Evolutionary conservation across 345 rosid species (phyloP).

Genomic region (Sonneratia alba): DNA sequence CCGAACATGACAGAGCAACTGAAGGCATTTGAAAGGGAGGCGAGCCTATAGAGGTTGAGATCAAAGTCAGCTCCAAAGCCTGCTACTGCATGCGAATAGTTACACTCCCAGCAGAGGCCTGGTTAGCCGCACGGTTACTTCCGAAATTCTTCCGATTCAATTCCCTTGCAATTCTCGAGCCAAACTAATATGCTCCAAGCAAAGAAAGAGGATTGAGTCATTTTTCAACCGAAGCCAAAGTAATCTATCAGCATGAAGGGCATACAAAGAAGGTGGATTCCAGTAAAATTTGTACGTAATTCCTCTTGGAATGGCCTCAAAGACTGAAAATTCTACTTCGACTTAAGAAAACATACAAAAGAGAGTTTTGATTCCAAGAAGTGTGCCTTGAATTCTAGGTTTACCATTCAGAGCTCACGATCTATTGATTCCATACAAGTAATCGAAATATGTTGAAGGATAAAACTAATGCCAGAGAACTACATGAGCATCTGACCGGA

Average conservation of each 20-base stretch:
- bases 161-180: slow-evolving; percentile 91
- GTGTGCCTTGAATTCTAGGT: neutral
- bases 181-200: slow-evolving; percentile 40
- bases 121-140: slow-evolving; percentile 92
- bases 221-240: neutral
- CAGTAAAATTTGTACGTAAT: too few relatives aligned
- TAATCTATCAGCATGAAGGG: neutral
- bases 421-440: neutral
- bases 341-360: neutral
- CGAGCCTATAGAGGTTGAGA: neutral
- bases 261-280: neutral
- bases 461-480: neutral
- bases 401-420: neutral
- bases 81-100: slow-evolving; percentile 19
- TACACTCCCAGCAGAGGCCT: slow-evolving; percentile 81
- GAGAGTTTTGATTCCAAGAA: neutral
- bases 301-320: neutral
- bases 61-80: neutral
- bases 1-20: neutral
- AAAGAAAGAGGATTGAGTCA: neutral
- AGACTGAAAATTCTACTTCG: neutral
- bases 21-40: neutral
- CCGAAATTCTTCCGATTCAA: slow-evolving; percentile 83
- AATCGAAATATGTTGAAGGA: neutral
- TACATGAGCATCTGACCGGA: neutral